These are phyloP conservation scores for Amanita thiersii DNA, from an alignment of 768 basidiomycete species.

Conservation along the genomic window DNA sequence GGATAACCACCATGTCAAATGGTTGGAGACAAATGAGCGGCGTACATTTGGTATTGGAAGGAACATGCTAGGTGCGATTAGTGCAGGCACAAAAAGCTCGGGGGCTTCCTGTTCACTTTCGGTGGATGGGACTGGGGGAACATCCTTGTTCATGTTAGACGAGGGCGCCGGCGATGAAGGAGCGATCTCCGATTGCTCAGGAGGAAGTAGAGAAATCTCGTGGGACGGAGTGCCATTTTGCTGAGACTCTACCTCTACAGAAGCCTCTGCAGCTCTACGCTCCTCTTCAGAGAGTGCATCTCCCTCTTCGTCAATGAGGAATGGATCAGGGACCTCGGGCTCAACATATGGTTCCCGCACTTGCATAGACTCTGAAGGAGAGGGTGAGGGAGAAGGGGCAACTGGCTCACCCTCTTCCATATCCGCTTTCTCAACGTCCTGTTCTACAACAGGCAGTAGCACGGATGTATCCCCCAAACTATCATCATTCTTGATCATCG, in stretches of 20 bases:
- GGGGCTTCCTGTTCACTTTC: constrained; percentile 41
- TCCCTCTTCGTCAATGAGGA: constrained; percentile 51
- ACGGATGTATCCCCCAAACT: too few relatives aligned
- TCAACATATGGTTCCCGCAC: constrained; percentile 16
- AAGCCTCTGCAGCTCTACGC: constrained; percentile 16
- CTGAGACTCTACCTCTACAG: constrained; percentile 20
- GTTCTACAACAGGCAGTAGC: too few relatives aligned
- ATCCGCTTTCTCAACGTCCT: too few relatives aligned
- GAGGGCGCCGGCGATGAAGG: constrained; percentile 19
- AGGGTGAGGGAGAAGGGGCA: not conserved
- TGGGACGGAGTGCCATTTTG: constrained; percentile 27
- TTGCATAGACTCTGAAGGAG: not conserved
- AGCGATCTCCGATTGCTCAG: constrained; percentile 14
- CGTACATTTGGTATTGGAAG: constrained; percentile 87
- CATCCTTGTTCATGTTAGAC: constrained; percentile 45
- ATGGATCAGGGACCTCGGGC: constrained; percentile 50
- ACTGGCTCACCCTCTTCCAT: too few relatives aligned
- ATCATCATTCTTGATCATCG: too few relatives aligned
- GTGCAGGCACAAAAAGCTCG: constrained; percentile 58
- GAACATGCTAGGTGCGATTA: constrained; percentile 72
- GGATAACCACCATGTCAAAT: constrained; percentile 57
- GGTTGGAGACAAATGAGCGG: constrained; percentile 37
- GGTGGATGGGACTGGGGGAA: constrained; percentile 38
- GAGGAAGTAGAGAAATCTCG: constrained; percentile 30
- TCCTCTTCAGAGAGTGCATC: constrained; percentile 34